Percentiles rank a stretch among this genome's conserved stretches.
phyloP scores from a whole-genome alignment of 2,329 filamentous ascomycete species.

The Exophiala viscosa region DNA sequence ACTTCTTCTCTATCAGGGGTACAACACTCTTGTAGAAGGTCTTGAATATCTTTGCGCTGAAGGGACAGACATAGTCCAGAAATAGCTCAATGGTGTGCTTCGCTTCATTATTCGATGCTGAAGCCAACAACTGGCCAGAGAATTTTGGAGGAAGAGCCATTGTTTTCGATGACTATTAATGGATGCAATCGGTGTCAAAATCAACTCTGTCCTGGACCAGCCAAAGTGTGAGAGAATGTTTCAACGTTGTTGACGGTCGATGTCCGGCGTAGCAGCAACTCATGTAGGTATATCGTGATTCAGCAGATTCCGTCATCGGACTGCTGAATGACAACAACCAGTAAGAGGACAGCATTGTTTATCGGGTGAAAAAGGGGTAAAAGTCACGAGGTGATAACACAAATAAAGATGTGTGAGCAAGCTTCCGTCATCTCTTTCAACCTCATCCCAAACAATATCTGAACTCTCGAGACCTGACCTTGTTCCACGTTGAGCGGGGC shows the following conservation, averaged over 20 bases:
- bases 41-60: constrained; percentile 69
- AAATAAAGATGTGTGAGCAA: neutral
- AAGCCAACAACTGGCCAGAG: constrained; percentile 48
- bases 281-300: too few species aligned
- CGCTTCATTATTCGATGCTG: constrained; percentile 40
- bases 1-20: constrained; percentile 61
- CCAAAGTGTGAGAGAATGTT: too few species aligned
- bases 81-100: constrained; percentile 57
- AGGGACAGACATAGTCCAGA: constrained; percentile 89
- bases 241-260: too few species aligned
- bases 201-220: too few species aligned
- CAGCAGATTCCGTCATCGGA: constrained; percentile 12
- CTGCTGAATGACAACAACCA: too few species aligned
- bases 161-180: neutral
- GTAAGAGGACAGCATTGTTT: too few species aligned
- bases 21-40: constrained; percentile 66
- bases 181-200: too few species aligned
- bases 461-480: too few species aligned
- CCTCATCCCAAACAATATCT: too few species aligned
- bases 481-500: too few species aligned
- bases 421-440: too few species aligned
- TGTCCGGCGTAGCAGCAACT: too few species aligned
- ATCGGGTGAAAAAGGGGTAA: neutral
- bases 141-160: constrained; percentile 62
- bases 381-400: constrained; percentile 2